phyloP scores from a whole-genome alignment of 257 asterid species.

The Nicotiana attenuata region DNA sequence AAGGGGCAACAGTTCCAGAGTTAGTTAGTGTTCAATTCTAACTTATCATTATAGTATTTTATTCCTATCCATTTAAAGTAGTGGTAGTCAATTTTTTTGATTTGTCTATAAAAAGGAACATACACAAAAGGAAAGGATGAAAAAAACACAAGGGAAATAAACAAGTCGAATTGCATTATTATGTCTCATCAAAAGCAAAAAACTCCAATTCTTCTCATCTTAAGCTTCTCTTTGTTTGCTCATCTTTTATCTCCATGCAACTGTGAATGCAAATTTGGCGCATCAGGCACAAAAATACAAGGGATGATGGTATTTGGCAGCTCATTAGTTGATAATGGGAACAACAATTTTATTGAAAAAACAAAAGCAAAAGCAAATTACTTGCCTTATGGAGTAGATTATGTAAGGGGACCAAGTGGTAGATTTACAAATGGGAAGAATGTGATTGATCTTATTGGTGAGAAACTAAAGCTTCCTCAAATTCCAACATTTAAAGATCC shows the following conservation, averaged over 20 bases:
- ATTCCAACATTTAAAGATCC: conserved; percentile 67
- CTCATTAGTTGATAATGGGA: conserved; percentile 77
- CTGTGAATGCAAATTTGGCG: not conserved
- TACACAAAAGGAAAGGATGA: not conserved
- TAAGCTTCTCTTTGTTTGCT: not conserved
- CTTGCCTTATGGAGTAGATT: conserved; percentile 67
- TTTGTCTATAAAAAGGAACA: not conserved
- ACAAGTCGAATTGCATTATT: not conserved
- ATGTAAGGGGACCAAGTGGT: conserved; percentile 41
- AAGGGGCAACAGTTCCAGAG: not conserved
- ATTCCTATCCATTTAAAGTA: not conserved
- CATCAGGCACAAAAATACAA: conserved; percentile 7
- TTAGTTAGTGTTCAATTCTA: not conserved
- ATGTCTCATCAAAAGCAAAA: not conserved
- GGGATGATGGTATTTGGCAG: conserved; percentile 91
- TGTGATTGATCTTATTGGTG: conserved; percentile 51
- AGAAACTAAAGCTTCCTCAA: conserved; percentile 31
- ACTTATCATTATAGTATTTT: not conserved
- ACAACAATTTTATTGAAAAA: conserved; percentile 54
- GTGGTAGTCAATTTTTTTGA: not conserved
- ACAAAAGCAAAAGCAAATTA: conserved; percentile 52
- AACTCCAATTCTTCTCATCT: not conserved
- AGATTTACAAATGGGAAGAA: conserved; percentile 70
- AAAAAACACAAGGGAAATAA: not conserved
- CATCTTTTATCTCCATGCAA: not conserved